Evolutionary conservation across 2,329 filamentous ascomycete genomes (phyloP).

Genomic region (Aaosphaeria pasadenensis): DNA sequence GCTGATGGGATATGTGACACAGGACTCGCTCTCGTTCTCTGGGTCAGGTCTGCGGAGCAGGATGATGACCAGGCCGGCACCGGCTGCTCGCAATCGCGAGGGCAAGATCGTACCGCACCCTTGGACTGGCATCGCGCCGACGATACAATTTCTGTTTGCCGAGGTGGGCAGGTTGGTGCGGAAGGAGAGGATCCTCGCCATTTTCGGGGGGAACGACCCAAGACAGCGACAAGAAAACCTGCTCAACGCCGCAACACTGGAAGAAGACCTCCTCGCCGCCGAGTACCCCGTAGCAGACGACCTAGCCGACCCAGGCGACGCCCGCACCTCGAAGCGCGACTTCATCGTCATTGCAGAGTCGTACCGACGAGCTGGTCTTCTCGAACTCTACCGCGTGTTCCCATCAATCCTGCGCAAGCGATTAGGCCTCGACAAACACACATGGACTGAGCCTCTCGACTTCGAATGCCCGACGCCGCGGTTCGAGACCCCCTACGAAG

Average conservation of each 20-base stretch:
- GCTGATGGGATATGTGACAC: conserved; percentile 54
- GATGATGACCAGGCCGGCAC: conserved; percentile 15
- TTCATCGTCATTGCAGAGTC: conserved; percentile 53
- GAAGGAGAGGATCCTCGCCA: conserved; percentile 17
- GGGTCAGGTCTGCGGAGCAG: conserved; percentile 19
- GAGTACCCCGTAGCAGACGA: conserved; percentile 47
- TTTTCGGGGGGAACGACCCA: conserved; percentile 1
- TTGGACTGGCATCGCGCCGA: conserved; percentile 49
- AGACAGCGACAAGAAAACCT: conserved; percentile 32
- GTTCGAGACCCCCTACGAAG: conserved; percentile 31
- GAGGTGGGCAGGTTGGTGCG: conserved; percentile 46
- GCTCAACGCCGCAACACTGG: conserved; percentile 42
- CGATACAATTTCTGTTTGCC: conserved; percentile 44
- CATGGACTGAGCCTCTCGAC: conserved; percentile 20
- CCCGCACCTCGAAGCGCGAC: conserved; percentile 52
- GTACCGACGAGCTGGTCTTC: conserved; percentile 51
- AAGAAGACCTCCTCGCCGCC: conserved; percentile 47
- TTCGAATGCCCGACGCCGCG: conserved; percentile 31
- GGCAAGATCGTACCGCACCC: conserved; percentile 44
- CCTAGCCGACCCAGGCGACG: conserved; percentile 51
- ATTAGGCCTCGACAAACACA: conserved; percentile 28
- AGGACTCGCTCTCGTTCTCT: conserved; percentile 37
- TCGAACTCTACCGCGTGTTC: conserved; percentile 56
- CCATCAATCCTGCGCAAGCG: conserved; percentile 49
- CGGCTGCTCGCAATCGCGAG: conserved; percentile 23